phyloP scores from a whole-genome alignment of 2,329 filamentous ascomycete species.

The Apiospora rasikravindrae region DNA sequence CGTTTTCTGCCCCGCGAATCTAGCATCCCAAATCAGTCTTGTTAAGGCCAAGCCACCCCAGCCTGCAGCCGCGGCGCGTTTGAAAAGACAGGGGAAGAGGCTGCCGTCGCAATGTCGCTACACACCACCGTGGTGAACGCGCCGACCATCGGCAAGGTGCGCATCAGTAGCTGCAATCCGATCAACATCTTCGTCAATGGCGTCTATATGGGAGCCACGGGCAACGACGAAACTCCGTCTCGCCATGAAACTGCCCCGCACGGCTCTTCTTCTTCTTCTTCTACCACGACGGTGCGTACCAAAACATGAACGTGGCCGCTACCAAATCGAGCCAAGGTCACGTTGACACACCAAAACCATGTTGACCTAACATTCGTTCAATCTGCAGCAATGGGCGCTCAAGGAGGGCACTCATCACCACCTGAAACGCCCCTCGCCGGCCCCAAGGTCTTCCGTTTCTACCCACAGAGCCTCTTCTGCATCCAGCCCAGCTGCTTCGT shows the following conservation, averaged over 20 bases:
- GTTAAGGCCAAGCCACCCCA: not conserved
- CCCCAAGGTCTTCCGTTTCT: not conserved
- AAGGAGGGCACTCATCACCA: not conserved
- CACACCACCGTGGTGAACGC: constrained; percentile 18
- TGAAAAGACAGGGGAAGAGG: not conserved
- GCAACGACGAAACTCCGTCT: not conserved
- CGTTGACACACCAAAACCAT: not conserved
- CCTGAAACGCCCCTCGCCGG: not conserved
- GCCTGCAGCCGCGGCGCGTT: not conserved
- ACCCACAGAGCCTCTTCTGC: constrained; percentile 1
- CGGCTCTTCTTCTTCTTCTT: not conserved
- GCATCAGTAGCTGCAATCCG: constrained; percentile 30
- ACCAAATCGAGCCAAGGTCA: not conserved
- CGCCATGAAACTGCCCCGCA: not conserved
- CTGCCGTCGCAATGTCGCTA: constrained; percentile 2
- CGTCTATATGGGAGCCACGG: constrained; percentile 14
- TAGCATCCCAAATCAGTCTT: not conserved
- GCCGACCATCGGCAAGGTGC: constrained; percentile 25
- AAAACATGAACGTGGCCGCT: not conserved
- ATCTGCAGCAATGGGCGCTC: constrained; percentile 1
- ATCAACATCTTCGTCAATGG: constrained; percentile 26
- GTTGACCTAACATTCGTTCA: not conserved
- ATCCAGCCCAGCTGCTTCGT: not conserved
- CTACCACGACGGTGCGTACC: not conserved
- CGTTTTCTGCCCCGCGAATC: constrained; percentile 10